Conservation (phyloP, 2,329 filamentous ascomycete genomes). For the Stenocarpella maydis region DNA sequence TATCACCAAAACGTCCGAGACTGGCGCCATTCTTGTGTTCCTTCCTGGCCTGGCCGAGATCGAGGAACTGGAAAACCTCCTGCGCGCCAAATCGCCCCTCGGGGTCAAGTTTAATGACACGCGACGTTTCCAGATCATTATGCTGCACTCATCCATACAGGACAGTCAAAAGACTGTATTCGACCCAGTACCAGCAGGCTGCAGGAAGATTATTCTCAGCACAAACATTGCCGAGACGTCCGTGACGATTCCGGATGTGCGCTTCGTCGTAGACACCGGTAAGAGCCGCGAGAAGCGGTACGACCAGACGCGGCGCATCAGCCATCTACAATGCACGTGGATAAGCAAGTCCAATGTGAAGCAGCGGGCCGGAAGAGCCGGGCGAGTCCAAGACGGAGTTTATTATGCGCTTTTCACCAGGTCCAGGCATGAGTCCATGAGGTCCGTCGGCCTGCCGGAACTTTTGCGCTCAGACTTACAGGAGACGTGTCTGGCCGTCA, state of each 20-base stretch:
- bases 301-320: conserved; percentile 49
- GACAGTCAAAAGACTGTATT: conserved; percentile 53
- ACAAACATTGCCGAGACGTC: conserved; percentile 61
- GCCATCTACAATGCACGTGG: conserved; percentile 52
- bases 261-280: conserved; percentile 58
- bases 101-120: conserved; percentile 51
- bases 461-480: conserved; percentile 54
- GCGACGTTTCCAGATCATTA: conserved; percentile 50
- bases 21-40: conserved; percentile 57
- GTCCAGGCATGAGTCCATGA: conserved; percentile 39
- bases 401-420: conserved; percentile 57
- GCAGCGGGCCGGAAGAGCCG: conserved; percentile 59
- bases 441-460: conserved; percentile 46
- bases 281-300: conserved; percentile 48
- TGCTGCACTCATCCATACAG: conserved; percentile 56
- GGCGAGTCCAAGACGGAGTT: conserved; percentile 55
- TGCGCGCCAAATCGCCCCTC: conserved; percentile 42
- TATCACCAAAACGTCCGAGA: conserved; percentile 50
- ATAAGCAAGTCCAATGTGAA: conserved; percentile 55
- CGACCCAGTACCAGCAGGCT: conserved; percentile 47
- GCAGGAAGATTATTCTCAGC: conserved; percentile 57
- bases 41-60: conserved; percentile 48
- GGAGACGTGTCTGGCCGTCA: conserved; percentile 53
- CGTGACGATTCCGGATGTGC: conserved; percentile 60
- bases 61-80: conserved; percentile 46